Evolutionary conservation across 2,329 filamentous ascomycete species (phyloP), one percentile per base, ranked within the genome.

Genomic region (Emergomyces africanus): DNA sequence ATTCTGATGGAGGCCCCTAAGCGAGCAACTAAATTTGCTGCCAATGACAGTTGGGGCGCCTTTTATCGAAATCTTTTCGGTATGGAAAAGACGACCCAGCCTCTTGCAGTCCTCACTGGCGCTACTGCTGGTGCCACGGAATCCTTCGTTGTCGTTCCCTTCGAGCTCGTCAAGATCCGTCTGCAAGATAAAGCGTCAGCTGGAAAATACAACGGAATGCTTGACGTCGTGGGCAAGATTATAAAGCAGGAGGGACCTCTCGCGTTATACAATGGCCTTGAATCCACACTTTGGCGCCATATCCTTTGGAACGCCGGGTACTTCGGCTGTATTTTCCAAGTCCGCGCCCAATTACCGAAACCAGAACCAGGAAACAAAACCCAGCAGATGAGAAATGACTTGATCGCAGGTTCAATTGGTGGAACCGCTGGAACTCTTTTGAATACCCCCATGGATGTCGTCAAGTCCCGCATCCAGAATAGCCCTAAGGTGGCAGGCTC

Each of bases 301-400:
- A 84, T 90, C 59, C 79, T 90, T 61, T 96, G 91, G 91, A 96
- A 96, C 76, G 84, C 88, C 15, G 92, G 91, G 61, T 96, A 96
- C 82, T 99, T 99, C 74, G 94, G 94, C 69, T 95, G 90, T 76
- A 99, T 99, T 73, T 96, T 95, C 84, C 94, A 99, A 77, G 89
- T 97, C 63, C 88, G 91, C 71, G 82, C 84, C 61, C 79, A 96
- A 65, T 77, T 99, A 53, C 94, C 94, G 62, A 81, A 84, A 71
- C 85, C 87, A n/a, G 83, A 87, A 59, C 70, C 72, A 15, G 74
- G 74, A 50, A 87, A 83, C 74, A 95, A 96, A 81, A 80, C 80
- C 65, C 80, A 82, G 57, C 86, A 96, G 77, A 88, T 95, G 75
- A 76, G 82, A 61, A 96, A 96, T 72, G 91, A 99, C 69, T 77